Conservation (phyloP, 2,329 filamentous ascomycete genomes). For the Ascochyta rabiei region DNA sequence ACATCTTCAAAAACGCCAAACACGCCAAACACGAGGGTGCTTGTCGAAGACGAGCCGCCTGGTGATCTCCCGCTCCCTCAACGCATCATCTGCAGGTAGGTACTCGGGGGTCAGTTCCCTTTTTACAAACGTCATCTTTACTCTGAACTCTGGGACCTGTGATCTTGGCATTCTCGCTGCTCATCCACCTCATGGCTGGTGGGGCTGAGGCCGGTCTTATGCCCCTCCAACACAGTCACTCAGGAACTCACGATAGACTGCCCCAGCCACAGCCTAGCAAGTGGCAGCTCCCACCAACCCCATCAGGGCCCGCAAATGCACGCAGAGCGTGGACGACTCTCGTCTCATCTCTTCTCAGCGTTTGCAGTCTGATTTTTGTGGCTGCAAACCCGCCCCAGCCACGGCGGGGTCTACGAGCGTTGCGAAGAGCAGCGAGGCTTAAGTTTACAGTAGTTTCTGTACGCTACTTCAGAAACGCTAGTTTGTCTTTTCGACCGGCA, state of each 20-base stretch:
- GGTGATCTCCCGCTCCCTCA: constrained; percentile 5
- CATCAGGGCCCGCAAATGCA: neutral
- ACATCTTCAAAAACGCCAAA: neutral
- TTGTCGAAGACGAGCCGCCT: neutral
- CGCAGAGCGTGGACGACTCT: neutral
- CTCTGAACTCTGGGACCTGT: neutral
- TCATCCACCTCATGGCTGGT: neutral
- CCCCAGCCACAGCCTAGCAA: neutral
- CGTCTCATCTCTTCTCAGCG: neutral
- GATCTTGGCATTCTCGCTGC: neutral
- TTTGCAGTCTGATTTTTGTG: neutral
- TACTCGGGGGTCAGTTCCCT: neutral
- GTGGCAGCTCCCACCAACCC: neutral
- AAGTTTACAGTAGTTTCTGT: no score
- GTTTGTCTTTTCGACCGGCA: no score
- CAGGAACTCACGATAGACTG: neutral
- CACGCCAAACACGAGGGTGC: neutral
- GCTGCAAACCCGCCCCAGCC: neutral
- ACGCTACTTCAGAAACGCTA: no score
- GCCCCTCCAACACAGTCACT: neutral
- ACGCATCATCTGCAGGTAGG: neutral
- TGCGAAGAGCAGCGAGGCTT: neutral
- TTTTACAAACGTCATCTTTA: constrained; percentile 1
- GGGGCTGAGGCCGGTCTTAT: neutral
- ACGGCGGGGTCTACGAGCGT: no score